These are phyloP conservation scores for Nakazawaea populi DNA, from an alignment of 805 yeast species.

Conservation along the genomic window DNA sequence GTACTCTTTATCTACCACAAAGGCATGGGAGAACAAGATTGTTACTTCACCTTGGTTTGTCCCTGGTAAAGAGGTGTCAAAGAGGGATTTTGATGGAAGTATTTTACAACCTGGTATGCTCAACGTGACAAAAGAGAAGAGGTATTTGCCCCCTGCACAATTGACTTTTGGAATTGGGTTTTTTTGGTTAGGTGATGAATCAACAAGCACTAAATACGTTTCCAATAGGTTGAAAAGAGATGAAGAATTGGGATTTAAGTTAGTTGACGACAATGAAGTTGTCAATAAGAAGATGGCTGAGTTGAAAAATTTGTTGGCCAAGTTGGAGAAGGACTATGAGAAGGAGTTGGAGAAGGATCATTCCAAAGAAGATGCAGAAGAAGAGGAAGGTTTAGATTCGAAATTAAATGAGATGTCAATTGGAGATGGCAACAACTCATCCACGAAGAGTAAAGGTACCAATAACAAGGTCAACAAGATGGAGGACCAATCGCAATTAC, in stretches of 20 bases:
- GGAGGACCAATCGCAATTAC: conserved; percentile 8
- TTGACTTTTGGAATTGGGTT: conserved; percentile 87
- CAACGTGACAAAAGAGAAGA: conserved; percentile 46
- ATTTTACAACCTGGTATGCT: conserved; percentile 60
- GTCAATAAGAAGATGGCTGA: conserved; percentile 21
- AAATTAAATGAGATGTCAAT: neutral
- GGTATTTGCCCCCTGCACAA: conserved; percentile 69
- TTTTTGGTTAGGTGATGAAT: conserved; percentile 64
- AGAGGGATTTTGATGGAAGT: conserved; percentile 53
- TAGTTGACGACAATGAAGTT: conserved; percentile 22
- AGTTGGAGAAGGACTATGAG: conserved; percentile 15
- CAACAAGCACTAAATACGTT: conserved; percentile 32
- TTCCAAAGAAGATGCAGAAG: neutral
- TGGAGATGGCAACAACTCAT: neutral
- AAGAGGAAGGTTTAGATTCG: neutral
- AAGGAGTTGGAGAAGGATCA: conserved; percentile 2
- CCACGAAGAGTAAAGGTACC: neutral
- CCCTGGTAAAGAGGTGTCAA: conserved; percentile 61
- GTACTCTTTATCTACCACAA: conserved; percentile 72
- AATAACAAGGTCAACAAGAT: neutral
- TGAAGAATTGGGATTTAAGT: conserved; percentile 22
- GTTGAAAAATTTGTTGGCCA: conserved; percentile 22
- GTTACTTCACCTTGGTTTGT: conserved; percentile 84
- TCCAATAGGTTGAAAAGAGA: conserved; percentile 19
- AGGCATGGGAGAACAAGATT: conserved; percentile 86